Percentiles rank a stretch among this genome's conserved stretches.
phyloP scores from a whole-genome alignment of 2,329 filamentous ascomycete species.

The Fusarium sp. region DNA sequence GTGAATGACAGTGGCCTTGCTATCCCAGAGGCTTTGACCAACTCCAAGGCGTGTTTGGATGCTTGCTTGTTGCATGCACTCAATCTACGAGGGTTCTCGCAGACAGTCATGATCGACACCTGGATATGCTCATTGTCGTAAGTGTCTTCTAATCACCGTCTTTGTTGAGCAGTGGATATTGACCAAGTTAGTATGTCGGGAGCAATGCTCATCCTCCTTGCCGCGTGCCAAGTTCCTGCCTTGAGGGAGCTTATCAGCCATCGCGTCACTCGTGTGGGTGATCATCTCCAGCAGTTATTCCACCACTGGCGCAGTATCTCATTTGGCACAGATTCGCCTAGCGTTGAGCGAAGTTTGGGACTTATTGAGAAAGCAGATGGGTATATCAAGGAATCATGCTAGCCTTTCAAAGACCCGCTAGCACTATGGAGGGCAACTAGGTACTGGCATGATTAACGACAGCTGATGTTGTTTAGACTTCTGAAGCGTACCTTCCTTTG shows the following conservation, averaged over 20 bases:
- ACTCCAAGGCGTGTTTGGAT: slow-evolving; percentile 58
- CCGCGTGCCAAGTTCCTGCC: slow-evolving; percentile 53
- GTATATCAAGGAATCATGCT: slow-evolving; percentile 51
- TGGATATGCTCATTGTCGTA: slow-evolving; percentile 67
- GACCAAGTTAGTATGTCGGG: slow-evolving; percentile 54
- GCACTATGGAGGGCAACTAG: neutral
- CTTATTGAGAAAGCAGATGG: slow-evolving; percentile 57
- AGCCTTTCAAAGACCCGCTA: fast-evolving
- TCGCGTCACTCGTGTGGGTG: slow-evolving; percentile 52
- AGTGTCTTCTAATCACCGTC: slow-evolving; percentile 32
- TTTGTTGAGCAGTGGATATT: neutral
- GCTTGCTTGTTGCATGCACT: slow-evolving; percentile 60
- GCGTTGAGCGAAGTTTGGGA: slow-evolving; percentile 58
- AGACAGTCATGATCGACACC: slow-evolving; percentile 63
- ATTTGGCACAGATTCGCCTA: slow-evolving; percentile 54
- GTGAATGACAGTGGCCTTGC: slow-evolving; percentile 39
- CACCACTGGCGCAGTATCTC: slow-evolving; percentile 54
- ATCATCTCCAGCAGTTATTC: slow-evolving; percentile 54
- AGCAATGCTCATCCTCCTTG: slow-evolving; percentile 60
- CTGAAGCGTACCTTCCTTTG: no score
- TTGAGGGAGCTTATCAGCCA: slow-evolving; percentile 52
- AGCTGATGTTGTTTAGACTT: neutral
- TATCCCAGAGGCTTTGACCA: slow-evolving; percentile 49
- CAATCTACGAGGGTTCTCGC: slow-evolving; percentile 58
- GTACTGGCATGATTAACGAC: neutral